Percentiles rank a stretch among this genome's conserved stretches.
These are phyloP conservation scores for Metarhizium sp. DNA, from an alignment of 2,329 filamentous ascomycete species.

Conservation along the genomic window DNA sequence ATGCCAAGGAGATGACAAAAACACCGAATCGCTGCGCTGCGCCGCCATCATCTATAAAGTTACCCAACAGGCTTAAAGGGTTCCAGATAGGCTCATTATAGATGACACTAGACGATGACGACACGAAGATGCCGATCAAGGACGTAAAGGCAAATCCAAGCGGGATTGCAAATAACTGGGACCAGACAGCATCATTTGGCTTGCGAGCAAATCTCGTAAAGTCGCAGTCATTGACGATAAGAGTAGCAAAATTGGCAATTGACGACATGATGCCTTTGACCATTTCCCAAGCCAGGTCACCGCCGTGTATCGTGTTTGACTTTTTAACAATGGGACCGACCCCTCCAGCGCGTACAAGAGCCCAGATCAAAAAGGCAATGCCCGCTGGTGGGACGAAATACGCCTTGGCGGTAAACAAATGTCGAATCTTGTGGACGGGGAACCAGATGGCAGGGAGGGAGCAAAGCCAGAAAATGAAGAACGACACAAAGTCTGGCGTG, in stretches of 20 bases:
- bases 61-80: conserved; percentile 56
- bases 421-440: conserved; percentile 78
- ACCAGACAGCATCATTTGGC: conserved; percentile 68
- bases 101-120: conserved; percentile 61
- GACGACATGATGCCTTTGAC: conserved; percentile 80
- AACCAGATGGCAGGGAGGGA: conserved; percentile 83
- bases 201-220: conserved; percentile 76
- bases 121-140: conserved; percentile 75
- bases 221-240: conserved; percentile 76
- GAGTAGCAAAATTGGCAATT: conserved; percentile 82
- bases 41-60: conserved; percentile 59
- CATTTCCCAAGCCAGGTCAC: conserved; percentile 68
- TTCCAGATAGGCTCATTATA: conserved; percentile 64
- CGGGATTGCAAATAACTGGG: conserved; percentile 69
- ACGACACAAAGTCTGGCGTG: conserved; percentile 68
- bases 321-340: conserved; percentile 75
- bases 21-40: conserved; percentile 64
- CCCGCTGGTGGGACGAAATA: conserved; percentile 77
- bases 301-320: conserved; percentile 52
- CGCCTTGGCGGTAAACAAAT: conserved; percentile 86
- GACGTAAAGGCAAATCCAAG: conserved; percentile 67
- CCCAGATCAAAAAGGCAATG: conserved; percentile 81
- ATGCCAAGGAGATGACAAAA: conserved; percentile 62
- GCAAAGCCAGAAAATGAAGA: conserved; percentile 78
- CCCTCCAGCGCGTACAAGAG: conserved; percentile 70